Evolutionary conservation across 2,329 filamentous ascomycete species (phyloP).

Genomic region (Emergomyces orientalis): DNA sequence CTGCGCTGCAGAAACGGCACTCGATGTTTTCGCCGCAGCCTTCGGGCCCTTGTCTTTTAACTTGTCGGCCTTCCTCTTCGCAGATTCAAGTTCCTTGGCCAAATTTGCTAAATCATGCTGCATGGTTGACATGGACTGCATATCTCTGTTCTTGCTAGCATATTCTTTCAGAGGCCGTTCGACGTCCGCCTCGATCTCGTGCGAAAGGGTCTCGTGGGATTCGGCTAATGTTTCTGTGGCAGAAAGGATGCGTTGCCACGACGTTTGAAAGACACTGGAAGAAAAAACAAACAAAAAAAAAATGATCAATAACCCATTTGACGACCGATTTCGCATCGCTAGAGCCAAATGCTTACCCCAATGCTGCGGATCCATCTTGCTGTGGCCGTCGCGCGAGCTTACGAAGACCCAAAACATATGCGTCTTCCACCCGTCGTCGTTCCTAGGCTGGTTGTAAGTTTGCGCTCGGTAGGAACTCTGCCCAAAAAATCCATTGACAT

Average conservation of each 20-base stretch:
- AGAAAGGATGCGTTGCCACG: conserved; percentile 80
- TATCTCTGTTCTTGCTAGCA: conserved; percentile 59
- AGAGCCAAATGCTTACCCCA: conserved; percentile 58
- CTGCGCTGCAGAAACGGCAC: conserved; percentile 63
- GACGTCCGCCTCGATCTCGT: conserved; percentile 78
- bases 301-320: conserved; percentile 12
- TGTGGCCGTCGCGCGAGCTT: conserved; percentile 68
- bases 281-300: neutral
- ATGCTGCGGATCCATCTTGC: conserved; percentile 65
- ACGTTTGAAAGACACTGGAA: conserved; percentile 71
- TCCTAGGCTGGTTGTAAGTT: conserved; percentile 51
- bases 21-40: conserved; percentile 62
- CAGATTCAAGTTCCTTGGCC: conserved; percentile 74
- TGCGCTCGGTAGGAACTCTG: conserved; percentile 4
- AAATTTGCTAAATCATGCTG: conserved; percentile 69
- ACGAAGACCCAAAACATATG: conserved; percentile 71
- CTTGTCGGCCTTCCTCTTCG: conserved; percentile 79
- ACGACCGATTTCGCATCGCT: conserved; percentile 12
- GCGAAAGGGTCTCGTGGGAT: conserved; percentile 71
- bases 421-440: conserved; percentile 81
- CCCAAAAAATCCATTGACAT: neutral
- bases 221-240: conserved; percentile 72
- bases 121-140: conserved; percentile 70
- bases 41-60: conserved; percentile 69
- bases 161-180: conserved; percentile 75